Conservation (phyloP, 2,329 filamentous ascomycete genomes). For the Microdochium bolleyi region DNA sequence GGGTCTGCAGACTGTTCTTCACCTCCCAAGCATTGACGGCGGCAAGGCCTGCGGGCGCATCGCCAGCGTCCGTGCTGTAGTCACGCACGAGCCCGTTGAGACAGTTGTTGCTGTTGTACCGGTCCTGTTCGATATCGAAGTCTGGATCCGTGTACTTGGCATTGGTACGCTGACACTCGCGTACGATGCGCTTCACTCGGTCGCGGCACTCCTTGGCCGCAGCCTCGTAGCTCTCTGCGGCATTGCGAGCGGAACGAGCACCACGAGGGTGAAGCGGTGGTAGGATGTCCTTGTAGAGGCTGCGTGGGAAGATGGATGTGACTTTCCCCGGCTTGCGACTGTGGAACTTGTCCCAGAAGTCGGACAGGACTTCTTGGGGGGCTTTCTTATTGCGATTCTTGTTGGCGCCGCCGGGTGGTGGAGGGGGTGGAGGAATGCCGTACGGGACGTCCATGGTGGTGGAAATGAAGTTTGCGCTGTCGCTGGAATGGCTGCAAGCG, state of each 20-base stretch:
- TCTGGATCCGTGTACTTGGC: conserved; percentile 35
- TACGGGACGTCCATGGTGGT: neutral
- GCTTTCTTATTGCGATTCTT: conserved; percentile 15
- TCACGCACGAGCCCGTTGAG: conserved; percentile 16
- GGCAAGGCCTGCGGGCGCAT: conserved; percentile 2
- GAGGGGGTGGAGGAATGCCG: conserved; percentile 1
- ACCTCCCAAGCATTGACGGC: conserved; percentile 11
- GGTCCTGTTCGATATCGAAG: conserved; percentile 33
- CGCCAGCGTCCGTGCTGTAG: conserved; percentile 1
- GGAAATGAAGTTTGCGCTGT: neutral
- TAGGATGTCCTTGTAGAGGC: conserved; percentile 25
- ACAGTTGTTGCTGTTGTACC: conserved; percentile 1
- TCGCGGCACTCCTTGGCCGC: conserved; percentile 33
- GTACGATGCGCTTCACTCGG: conserved; percentile 30
- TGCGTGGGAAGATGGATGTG: conserved; percentile 34
- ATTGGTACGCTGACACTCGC: conserved; percentile 34
- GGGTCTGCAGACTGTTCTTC: conserved; percentile 12
- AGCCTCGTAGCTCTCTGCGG: conserved; percentile 30
- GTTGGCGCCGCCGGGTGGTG: neutral
- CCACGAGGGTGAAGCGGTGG: conserved; percentile 15
- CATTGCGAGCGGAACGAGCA: conserved; percentile 24
- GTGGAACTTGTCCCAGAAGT: conserved; percentile 34
- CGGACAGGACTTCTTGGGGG: conserved; percentile 30
- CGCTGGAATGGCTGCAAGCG: no score
- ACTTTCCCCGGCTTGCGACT: conserved; percentile 31